Conservation (phyloP, 73 alveolate species). For the Tetrahymena elliotti region DNA sequence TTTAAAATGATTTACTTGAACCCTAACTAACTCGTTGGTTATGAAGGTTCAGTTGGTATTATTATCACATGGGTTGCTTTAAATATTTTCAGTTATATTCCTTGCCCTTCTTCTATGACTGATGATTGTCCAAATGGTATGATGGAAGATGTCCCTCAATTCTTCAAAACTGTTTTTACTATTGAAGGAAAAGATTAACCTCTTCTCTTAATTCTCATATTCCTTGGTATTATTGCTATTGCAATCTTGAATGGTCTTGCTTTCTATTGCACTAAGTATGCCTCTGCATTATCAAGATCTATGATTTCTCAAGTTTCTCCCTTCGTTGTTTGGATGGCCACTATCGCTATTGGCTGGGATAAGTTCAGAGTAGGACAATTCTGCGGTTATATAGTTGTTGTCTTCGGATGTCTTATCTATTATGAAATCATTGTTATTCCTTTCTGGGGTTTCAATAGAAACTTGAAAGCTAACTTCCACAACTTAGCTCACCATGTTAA, state of each 20-base stretch:
- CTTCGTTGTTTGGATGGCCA: conserved; percentile 73
- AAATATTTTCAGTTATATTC: conserved; percentile 49
- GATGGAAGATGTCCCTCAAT: conserved; percentile 25
- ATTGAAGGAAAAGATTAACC: conserved; percentile 27
- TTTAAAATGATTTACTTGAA: conserved; percentile 61
- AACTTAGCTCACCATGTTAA: neutral
- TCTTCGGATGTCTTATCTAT: conserved; percentile 83
- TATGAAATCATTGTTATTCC: conserved; percentile 60
- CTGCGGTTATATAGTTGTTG: conserved; percentile 74
- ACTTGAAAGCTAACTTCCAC: neutral
- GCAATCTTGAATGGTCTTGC: conserved; percentile 70
- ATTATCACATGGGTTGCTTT: conserved; percentile 55
- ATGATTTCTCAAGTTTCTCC: conserved; percentile 73
- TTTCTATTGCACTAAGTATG: conserved; percentile 69
- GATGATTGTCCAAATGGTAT: conserved; percentile 11
- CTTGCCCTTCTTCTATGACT: conserved; percentile 46
- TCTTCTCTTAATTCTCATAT: conserved; percentile 27
- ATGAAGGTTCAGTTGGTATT: conserved; percentile 88
- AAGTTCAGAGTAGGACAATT: conserved; percentile 68
- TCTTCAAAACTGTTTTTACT: conserved; percentile 59
- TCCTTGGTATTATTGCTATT: conserved; percentile 46
- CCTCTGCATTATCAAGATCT: conserved; percentile 71
- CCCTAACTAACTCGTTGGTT: conserved; percentile 85
- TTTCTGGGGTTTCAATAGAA: neutral
- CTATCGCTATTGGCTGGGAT: conserved; percentile 72